phyloP scores from a whole-genome alignment of 345 rosid genomes.

The Erodium maritimum region DNA sequence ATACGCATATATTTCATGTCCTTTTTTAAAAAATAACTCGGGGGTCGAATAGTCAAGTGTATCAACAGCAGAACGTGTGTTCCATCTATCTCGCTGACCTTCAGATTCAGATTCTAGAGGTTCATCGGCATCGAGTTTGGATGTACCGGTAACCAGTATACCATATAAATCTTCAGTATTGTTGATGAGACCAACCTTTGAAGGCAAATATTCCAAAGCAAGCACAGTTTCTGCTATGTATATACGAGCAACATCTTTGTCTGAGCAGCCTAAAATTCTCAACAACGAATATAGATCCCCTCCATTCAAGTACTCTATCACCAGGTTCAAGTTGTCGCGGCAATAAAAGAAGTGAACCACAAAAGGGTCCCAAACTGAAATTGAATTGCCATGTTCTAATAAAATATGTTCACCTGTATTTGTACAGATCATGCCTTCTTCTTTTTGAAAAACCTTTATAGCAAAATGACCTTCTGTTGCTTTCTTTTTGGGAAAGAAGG shows the following conservation, averaged over 20 bases:
- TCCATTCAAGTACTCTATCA: conserved; percentile 99
- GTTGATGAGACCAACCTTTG: conserved; percentile 96
- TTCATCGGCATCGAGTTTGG: conserved; percentile 67
- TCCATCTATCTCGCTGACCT: conserved; percentile 55
- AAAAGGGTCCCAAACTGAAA: conserved; percentile 97
- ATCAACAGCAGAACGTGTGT: conserved; percentile 98
- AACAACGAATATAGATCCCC: conserved; percentile 95
- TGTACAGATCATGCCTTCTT: conserved; percentile 97
- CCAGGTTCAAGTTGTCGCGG: conserved; percentile 96
- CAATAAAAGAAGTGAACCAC: conserved; percentile 99
- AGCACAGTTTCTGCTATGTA: conserved; percentile 99
- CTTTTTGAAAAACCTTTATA: conserved; percentile 88
- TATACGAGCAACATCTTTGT: conserved; percentile 94
- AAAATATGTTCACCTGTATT: conserved; percentile 98
- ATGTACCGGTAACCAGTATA: conserved; percentile 67
- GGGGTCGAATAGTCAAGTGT: conserved; percentile 99
- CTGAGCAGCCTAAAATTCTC: conserved; percentile 95
- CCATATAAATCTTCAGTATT: conserved; percentile 97
- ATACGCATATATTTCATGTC: conserved; percentile 74
- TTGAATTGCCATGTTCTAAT: conserved; percentile 97
- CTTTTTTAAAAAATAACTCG: conserved; percentile 94
- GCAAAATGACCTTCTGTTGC: conserved; percentile 98
- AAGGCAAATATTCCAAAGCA: conserved; percentile 87
- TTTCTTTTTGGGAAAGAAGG: conserved; percentile 91
- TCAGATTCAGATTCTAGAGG: conserved; percentile 38